Evolutionary conservation across 192 early-diverging fungal species (phyloP), one percentile per base, ranked within the genome.

Genomic region (Phlyctochytrium planicorne): DNA sequence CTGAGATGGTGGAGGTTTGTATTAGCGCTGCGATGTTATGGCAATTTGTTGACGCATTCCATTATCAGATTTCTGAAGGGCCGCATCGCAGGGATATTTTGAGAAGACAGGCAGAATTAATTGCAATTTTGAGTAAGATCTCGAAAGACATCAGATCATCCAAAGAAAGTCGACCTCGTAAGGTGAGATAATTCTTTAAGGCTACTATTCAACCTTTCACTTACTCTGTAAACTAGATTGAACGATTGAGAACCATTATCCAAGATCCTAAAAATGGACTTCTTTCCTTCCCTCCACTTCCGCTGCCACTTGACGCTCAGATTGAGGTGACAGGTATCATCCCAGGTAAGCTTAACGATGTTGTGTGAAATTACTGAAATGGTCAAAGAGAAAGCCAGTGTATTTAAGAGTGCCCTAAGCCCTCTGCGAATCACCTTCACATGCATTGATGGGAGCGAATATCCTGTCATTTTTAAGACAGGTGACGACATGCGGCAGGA

Each of bases 401-500:
- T 99, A 37, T 99, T 98, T 68, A 97, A 97, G 67, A 93, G 91
- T 73, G 91, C 86, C 53, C 76, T 99, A 66, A 83, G 86, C 66
- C 98, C 98, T 6, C 80, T 99, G 59, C 82, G 88, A 29, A 77
- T 99, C 2, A 91, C 86, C 47, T 99, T 99, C 70, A 77, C 83
- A 3, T 92, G 91, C 40, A 62, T 78, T 2, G 94, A 96, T 75
- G 93, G 90, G n/a, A 79, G 74, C 17, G 90, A 94, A 73, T 98
- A 99, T 66, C 92, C 90, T 14, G 87, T 95, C 1, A 99, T 99
- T 16, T 98, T 98, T 85, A 99, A 99, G 78, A 89, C 90, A 0
- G 98, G 98, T 4, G 98, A 99, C 71, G 98, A 99, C 68, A 80
- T 95, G 70, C 81, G 96, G 47, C 98, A 99, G 82, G 98, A 99